Evolutionary conservation across 495 filamentous ascomycete genomes (phyloP), one percentile per base, ranked within the genome.

Genomic region (Xylaria bambusicola): DNA sequence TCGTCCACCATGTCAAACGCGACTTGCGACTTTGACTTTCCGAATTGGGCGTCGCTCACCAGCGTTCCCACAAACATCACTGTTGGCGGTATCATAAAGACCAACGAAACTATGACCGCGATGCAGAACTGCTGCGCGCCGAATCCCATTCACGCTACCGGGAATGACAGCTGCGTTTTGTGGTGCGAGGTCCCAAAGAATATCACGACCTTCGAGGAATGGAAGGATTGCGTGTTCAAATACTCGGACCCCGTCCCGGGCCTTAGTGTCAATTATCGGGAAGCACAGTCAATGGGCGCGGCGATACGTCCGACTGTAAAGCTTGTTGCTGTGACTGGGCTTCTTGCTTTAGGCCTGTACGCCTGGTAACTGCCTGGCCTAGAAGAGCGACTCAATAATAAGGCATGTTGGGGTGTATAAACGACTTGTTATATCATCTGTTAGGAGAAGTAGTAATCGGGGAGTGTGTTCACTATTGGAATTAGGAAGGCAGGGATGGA

Each of bases 111-210:
- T 20, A 20, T 44, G 12, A 7, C 33, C 18, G 51, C 51, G 15
- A 54, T 54, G 51, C 36, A 54, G 23, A 29, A 18, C 20, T 54
- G 51, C 51, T 54, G 52, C 27, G n/a, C 41, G 24, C 52, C 52
- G 4, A 56, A 56, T 23, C 40, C 40, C 26, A 41, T 54, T 38
- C 40, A 54, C 24, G 3, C 51, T 2, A 18, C 27, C 41, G 52
- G 52, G 27, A 18, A 56, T 17, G 36, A 38, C 12, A 13, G 13
- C 20, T 56, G 52, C 41, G 7, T 3, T 2, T n/a, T 46, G 23
- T 46, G 52, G 52, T 46, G 29, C 26, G 12, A 56, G 41, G 18
- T 54, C 5, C 51, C 51, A 3, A 17, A 8, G 0, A 12, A 7
- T n/a, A 8, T 8, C n/a, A 23, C 27, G 7, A 33, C 29, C 5